Conservation (phyloP, 768 basidiomycete genomes). For the Galerina marginata region DNA sequence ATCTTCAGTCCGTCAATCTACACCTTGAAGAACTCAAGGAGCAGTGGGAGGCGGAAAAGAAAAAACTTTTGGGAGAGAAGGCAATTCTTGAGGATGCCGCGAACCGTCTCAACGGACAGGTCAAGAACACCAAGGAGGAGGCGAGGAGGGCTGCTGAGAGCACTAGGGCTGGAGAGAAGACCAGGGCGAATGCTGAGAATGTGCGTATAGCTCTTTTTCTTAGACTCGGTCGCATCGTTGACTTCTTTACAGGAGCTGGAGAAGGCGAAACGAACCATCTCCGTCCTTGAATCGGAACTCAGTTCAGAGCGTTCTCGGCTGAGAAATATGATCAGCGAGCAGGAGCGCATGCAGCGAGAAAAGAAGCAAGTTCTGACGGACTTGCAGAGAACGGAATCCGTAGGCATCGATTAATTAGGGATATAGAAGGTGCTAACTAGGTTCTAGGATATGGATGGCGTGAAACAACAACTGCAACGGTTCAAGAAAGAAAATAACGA, state of each 20-base stretch:
- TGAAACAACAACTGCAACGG: conserved; percentile 68
- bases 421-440: neutral
- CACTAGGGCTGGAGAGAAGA: conserved; percentile 53
- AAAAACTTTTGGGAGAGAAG: conserved; percentile 69
- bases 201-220: conserved; percentile 41
- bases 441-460: conserved; percentile 77
- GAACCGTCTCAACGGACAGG: conserved; percentile 65
- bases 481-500: conserved; percentile 77
- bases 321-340: conserved; percentile 66
- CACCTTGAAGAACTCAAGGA: conserved; percentile 70
- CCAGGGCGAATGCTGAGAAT: conserved; percentile 56
- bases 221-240: neutral
- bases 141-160: conserved; percentile 56
- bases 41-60: conserved; percentile 74
- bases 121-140: conserved; percentile 64
- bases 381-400: conserved; percentile 73
- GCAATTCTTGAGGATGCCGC: conserved; percentile 75
- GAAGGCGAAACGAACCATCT: conserved; percentile 64
- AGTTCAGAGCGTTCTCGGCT: conserved; percentile 72
- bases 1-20: conserved; percentile 64
- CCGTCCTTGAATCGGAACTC: conserved; percentile 75
- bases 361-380: conserved; percentile 67
- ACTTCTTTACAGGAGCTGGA: conserved; percentile 65
- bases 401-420: conserved; percentile 34
- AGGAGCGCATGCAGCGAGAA: conserved; percentile 65